phyloP scores from a whole-genome alignment of 1,284 basidiomycete genomes.

The Porodaedalea pini region DNA sequence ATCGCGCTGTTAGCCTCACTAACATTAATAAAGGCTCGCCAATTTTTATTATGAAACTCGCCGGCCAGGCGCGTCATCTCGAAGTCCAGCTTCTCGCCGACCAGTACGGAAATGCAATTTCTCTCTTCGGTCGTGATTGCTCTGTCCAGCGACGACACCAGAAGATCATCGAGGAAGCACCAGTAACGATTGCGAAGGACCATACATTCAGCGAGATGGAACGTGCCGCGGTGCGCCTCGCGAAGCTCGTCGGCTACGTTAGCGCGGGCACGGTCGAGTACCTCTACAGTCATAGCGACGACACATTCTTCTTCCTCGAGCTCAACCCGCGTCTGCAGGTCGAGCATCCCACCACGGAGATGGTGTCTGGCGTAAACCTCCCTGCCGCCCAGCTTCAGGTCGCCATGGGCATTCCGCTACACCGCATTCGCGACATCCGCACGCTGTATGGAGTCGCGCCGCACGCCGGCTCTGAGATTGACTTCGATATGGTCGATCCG shows the following conservation, averaged over 20 bases:
- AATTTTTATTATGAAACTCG: conserved; percentile 99
- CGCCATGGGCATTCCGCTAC: conserved; percentile 97
- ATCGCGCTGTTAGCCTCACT: conserved; percentile 20
- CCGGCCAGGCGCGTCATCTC: conserved; percentile 93
- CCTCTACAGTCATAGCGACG: conserved; percentile 92
- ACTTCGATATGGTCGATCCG: conserved; percentile 93
- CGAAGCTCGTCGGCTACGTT: conserved; percentile 98
- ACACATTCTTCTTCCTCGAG: conserved; percentile 97
- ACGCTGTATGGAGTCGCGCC: conserved; percentile 93
- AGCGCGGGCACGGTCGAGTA: conserved; percentile 99
- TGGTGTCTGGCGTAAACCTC: conserved; percentile 98
- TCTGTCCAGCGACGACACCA: conserved; percentile 99
- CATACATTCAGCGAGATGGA: conserved; percentile 97
- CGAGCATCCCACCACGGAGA: conserved; percentile 99
- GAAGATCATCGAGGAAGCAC: conserved; percentile 99
- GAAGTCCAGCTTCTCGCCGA: conserved; percentile 99
- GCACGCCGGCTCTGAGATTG: conserved; percentile 85
- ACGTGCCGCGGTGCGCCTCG: conserved; percentile 94
- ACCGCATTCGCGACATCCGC: conserved; percentile 95
- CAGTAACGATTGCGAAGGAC: conserved; percentile 93
- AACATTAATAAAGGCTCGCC: conserved; percentile 73
- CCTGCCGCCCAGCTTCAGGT: conserved; percentile 97
- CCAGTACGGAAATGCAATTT: conserved; percentile 99
- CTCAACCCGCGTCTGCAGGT: conserved; percentile 99
- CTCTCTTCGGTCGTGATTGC: conserved; percentile 98